Evolutionary conservation across 768 basidiomycete genomes (phyloP).

Genomic region (Tricholoma furcatifolium): DNA sequence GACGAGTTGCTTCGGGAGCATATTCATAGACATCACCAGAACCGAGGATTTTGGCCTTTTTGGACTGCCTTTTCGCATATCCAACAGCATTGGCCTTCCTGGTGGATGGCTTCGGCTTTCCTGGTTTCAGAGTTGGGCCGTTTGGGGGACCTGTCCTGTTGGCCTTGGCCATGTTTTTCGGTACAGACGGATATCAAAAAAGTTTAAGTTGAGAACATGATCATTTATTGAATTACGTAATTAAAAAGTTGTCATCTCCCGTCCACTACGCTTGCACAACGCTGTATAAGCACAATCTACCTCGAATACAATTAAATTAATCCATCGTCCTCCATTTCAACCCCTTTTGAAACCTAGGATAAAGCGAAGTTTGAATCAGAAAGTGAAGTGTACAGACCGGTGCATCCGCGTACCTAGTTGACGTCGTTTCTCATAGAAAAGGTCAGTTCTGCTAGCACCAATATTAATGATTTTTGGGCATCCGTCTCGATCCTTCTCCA

Average conservation of each 20-base stretch:
- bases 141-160: conserved; percentile 1
- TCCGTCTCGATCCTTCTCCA: conserved; percentile 97
- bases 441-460: conserved; percentile 88
- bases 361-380: not conserved
- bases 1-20: conserved; percentile 45
- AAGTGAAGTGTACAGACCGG: not conserved
- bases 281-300: conserved; percentile 36
- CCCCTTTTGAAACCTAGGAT: conserved; percentile 65
- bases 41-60: conserved; percentile 37
- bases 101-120: conserved; percentile 20
- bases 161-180: conserved; percentile 1
- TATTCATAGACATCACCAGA: conserved; percentile 65
- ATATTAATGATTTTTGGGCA: conserved; percentile 98
- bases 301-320: no score
- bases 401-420: conserved; percentile 59
- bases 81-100: conserved; percentile 45
- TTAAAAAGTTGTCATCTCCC: not conserved
- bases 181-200: not conserved
- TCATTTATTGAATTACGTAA: conserved; percentile 8
- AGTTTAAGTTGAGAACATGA: not conserved
- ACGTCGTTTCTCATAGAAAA: conserved; percentile 82
- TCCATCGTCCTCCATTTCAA: no score
- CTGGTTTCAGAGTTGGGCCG: conserved; percentile 4
- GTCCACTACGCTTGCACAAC: no score
- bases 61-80: conserved; percentile 49